Conservation (phyloP, 2,329 filamentous ascomycete species). For the Ambrosiella beaveri region DNA sequence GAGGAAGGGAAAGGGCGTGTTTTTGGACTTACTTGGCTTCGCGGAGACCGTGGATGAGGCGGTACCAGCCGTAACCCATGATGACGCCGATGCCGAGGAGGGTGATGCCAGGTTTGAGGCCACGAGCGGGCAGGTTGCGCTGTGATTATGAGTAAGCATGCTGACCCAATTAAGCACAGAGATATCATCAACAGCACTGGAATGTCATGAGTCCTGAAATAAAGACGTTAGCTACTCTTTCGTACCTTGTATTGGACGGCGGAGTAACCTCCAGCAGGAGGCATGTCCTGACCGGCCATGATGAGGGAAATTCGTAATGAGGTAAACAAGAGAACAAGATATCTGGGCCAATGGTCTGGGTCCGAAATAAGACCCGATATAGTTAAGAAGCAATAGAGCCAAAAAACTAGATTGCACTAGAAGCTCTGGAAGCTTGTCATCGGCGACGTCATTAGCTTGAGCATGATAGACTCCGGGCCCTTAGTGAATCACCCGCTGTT, state of each 20-base stretch:
- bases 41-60: constrained; percentile 61
- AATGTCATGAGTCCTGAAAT: too few species aligned
- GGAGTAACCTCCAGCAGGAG: constrained; percentile 83
- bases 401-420: too few species aligned
- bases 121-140: constrained; percentile 83
- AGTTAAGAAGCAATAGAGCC: too few species aligned
- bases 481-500: too few species aligned
- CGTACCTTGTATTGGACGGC: constrained; percentile 92
- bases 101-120: constrained; percentile 70
- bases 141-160: constrained; percentile 20
- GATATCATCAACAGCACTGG: too few species aligned
- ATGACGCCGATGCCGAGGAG: constrained; percentile 59
- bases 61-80: constrained; percentile 85
- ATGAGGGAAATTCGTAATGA: neutral
- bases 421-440: too few species aligned
- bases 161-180: neutral
- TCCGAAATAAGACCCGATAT: too few species aligned
- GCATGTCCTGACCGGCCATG: constrained; percentile 60
- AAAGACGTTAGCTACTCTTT: neutral
- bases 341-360: neutral
- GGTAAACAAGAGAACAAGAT: neutral
- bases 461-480: too few species aligned
- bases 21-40: constrained; percentile 64
- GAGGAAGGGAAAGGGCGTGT: neutral
- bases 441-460: too few species aligned